phyloP scores from a whole-genome alignment of 2,329 filamentous ascomycete genomes.

The Diplocarpon rosae region DNA sequence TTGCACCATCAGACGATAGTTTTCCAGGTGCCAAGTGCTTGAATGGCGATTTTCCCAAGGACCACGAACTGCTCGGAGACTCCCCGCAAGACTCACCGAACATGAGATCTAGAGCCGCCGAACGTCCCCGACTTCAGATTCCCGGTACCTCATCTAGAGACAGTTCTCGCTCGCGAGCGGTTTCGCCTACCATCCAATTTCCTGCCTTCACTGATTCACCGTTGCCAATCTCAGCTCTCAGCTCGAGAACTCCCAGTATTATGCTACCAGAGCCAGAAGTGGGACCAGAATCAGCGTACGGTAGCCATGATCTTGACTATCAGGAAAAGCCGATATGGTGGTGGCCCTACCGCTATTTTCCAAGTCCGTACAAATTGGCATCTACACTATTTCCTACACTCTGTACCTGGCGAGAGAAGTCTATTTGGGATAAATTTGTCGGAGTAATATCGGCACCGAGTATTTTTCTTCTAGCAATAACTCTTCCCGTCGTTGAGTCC shows the following conservation, averaged over 20 bases:
- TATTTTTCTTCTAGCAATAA: slow-evolving; percentile 81
- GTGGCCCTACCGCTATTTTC: slow-evolving; percentile 72
- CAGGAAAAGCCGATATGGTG: slow-evolving; percentile 42
- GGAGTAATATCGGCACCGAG: slow-evolving; percentile 79
- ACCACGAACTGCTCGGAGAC: slow-evolving; percentile 19
- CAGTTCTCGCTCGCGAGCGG: slow-evolving; percentile 19
- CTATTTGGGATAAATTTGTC: slow-evolving; percentile 71
- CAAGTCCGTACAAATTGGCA: slow-evolving; percentile 58
- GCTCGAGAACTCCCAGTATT: slow-evolving; percentile 24
- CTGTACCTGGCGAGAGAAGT: slow-evolving; percentile 70
- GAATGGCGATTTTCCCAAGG: slow-evolving; percentile 26
- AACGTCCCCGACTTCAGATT: slow-evolving; percentile 22
- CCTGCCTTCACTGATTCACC: slow-evolving; percentile 27
- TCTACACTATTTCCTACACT: slow-evolving; percentile 81
- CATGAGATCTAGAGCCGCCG: slow-evolving; percentile 8
- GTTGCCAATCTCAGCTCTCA: slow-evolving; percentile 19
- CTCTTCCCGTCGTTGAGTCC: slow-evolving; percentile 79
- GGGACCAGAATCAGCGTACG: slow-evolving; percentile 18
- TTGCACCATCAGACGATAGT: slow-evolving; percentile 32
- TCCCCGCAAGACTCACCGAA: slow-evolving; percentile 12
- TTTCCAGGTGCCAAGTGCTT: slow-evolving; percentile 28
- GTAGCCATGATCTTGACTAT: slow-evolving; percentile 12
- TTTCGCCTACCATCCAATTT: slow-evolving; percentile 25
- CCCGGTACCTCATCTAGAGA: slow-evolving; percentile 21
- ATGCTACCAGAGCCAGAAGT: slow-evolving; percentile 21